Conservation (phyloP, 2,329 filamentous ascomycete genomes). For the Cytospora mali region DNA sequence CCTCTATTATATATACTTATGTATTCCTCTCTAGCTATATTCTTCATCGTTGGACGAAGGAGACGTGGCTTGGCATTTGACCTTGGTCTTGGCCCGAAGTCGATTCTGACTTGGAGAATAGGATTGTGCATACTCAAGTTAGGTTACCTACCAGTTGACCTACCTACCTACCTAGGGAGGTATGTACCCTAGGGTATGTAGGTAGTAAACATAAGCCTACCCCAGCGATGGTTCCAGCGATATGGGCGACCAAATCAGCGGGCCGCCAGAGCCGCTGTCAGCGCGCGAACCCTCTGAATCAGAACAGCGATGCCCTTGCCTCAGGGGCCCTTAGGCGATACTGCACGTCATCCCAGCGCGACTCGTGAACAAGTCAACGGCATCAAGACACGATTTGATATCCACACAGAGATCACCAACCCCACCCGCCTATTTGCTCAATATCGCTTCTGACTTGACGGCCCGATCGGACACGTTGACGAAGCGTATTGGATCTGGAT, state of each 20-base stretch:
- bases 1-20: too few species aligned
- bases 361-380: neutral
- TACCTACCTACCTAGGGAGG: too few species aligned
- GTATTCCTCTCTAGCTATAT: too few species aligned
- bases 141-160: too few species aligned
- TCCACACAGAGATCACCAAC: neutral
- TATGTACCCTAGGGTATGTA: too few species aligned
- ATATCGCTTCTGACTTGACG: neutral
- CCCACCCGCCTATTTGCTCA: neutral
- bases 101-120: too few species aligned
- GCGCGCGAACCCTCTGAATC: neutral
- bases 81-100: too few species aligned
- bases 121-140: too few species aligned
- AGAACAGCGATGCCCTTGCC: slow-evolving; percentile 3
- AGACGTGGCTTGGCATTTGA: too few species aligned
- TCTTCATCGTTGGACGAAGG: too few species aligned
- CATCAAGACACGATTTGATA: neutral
- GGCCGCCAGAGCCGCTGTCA: slow-evolving; percentile 14
- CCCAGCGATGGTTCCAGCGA: neutral
- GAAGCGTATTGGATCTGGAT: neutral
- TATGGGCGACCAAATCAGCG: slow-evolving; percentile 1
- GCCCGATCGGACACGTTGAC: neutral
- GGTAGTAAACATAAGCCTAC: neutral
- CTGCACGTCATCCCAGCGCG: slow-evolving; percentile 10
- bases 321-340: neutral